Percentiles rank a stretch among this genome's conserved stretches.
These are phyloP conservation scores for Protea cynaroides DNA, from an alignment of 164 flowering plant genomes.

Conservation along the genomic window DNA sequence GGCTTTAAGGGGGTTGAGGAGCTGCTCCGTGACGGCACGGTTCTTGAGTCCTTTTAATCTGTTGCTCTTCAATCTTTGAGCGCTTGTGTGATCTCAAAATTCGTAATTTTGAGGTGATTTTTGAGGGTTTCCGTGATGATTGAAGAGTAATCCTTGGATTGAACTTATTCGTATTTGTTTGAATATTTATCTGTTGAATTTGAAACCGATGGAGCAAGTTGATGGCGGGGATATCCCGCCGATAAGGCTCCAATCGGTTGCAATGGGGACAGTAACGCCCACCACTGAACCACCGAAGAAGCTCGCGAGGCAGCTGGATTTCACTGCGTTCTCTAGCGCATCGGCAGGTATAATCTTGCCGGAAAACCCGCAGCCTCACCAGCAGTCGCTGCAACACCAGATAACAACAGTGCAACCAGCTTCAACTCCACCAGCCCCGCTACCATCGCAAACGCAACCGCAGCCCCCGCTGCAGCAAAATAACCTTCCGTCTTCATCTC, in stretches of 20 bases:
- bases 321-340: slow-evolving; percentile 29
- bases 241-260: slow-evolving; percentile 29
- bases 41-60: neutral
- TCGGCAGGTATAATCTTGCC: slow-evolving; percentile 14
- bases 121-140: slow-evolving; percentile 14
- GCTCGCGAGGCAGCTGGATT: slow-evolving; percentile 91
- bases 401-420: neutral
- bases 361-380: slow-evolving; percentile 28
- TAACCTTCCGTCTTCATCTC: slow-evolving; percentile 10
- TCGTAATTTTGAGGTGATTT: slow-evolving; percentile 20
- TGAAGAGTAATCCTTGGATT: slow-evolving; percentile 12
- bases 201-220: slow-evolving; percentile 47
- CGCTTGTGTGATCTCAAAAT: slow-evolving; percentile 21
- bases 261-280: slow-evolving; percentile 12
- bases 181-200: slow-evolving; percentile 10
- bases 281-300: slow-evolving; percentile 50
- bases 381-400: neutral
- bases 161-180: slow-evolving; percentile 6
- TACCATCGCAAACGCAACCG: neutral
- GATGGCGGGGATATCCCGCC: slow-evolving; percentile 52
- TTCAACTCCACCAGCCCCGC: neutral
- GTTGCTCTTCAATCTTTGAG: slow-evolving; percentile 1
- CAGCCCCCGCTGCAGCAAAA: slow-evolving; percentile 5
- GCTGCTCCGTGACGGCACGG: neutral
- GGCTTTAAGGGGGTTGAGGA: slow-evolving; percentile 9